Conservation (phyloP, 495 filamentous ascomycete genomes). For the Trichoderma asperelloides region DNA sequence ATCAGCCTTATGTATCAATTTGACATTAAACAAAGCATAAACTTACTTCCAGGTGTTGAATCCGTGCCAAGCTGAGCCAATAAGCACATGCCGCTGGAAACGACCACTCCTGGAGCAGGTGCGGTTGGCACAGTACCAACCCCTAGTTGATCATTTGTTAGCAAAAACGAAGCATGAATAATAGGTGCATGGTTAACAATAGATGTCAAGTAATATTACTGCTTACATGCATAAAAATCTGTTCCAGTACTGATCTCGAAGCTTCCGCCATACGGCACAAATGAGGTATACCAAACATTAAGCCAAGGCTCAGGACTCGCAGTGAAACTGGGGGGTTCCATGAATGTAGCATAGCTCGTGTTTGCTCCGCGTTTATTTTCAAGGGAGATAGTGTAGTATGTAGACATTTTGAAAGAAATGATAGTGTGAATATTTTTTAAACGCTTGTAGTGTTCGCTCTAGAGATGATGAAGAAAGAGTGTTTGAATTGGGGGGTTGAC, state of each 20-base stretch:
- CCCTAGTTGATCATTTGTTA: neutral
- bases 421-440: neutral
- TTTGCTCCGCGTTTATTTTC: neutral
- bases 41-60: neutral
- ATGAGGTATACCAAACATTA: neutral
- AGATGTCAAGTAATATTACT: neutral
- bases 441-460: no score
- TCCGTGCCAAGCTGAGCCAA: neutral
- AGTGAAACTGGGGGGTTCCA: neutral
- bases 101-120: neutral
- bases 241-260: neutral
- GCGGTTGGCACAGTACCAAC: neutral
- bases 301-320: neutral
- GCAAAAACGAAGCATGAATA: neutral
- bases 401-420: neutral
- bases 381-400: neutral
- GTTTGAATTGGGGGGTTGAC: neutral
- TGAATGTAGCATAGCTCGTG: neutral
- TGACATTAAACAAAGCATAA: neutral
- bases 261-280: neutral
- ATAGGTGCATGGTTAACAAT: neutral
- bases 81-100: neutral
- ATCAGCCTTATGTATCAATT: neutral
- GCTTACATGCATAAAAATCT: neutral
- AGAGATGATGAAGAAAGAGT: no score